Base-by-base conservation (phyloP, 2,329 filamentous ascomycete species). In the Aspergillus fructus region DNA sequence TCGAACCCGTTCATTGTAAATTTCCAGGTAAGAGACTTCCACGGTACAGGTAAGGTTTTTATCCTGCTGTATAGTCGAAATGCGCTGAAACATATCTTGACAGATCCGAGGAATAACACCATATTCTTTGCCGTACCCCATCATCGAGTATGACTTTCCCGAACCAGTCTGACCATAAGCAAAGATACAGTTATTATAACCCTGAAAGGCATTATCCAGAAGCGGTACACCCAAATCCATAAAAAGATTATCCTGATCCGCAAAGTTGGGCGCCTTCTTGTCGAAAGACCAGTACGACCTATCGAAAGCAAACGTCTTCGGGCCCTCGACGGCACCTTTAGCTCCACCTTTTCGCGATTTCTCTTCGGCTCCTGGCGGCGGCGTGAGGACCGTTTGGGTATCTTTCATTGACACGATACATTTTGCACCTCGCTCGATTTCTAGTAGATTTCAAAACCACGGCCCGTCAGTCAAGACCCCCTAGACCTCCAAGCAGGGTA, bases 171-270 rank as follows among this genome's bases (percentile, higher is more conserved):
- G 94, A 17, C 94, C 94, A 72, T 99, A 99, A 13, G 94, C 94
- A 73, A 99, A 99, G 71, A 99, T 99, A 82, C 94, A 99, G 76
- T 97, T 99, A 81, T 99, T 97, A 80, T 97, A 99, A 45, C 94
- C 94, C 69, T 93, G 87, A 72, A 99, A 99, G 17, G 94, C 94
- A 84, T 99, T 99, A 79, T 99, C 93, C 65, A 99, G 83, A 58
- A 99, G 83, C 53, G 94, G 94, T 66, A 87, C 85, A 61, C 94
- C 94, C 62, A 99, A 79, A 72, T 97, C 94, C 53, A 87, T 83
- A 74, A 96, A 96, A 17, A 99, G 81, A 70, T 94, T 85, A 59
- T 93, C 89, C 74, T 99, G 94, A 17, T 90, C 91, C 45, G 94
- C 93, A 74, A 93, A 99, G 74, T 90, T 88, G 1, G 85, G 76